Percentiles rank a stretch among this genome's conserved stretches.
phyloP scores from a whole-genome alignment of 176 grass and related monocot species.

The Thinopyrum elongatum region DNA sequence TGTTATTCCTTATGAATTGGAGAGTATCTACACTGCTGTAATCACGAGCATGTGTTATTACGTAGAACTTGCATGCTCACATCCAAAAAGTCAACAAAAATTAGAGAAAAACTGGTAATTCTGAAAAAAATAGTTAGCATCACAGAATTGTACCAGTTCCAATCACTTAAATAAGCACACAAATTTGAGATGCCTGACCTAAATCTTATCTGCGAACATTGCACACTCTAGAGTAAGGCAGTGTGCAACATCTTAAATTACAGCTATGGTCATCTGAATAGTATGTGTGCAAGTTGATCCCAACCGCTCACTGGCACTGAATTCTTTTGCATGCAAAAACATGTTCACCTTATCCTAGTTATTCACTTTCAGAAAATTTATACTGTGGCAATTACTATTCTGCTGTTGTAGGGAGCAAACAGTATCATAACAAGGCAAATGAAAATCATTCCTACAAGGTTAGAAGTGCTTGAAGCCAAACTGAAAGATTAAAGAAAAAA shows the following conservation, averaged over 20 bases:
- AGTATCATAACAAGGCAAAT: conserved; percentile 11
- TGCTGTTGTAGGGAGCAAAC: neutral
- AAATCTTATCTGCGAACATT: neutral
- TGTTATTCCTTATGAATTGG: conserved; percentile 10
- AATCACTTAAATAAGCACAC: neutral
- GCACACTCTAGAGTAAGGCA: neutral
- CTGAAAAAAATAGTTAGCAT: neutral
- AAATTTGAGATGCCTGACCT: neutral
- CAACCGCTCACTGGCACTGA: neutral
- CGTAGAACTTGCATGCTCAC: neutral
- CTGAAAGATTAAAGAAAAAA: neutral
- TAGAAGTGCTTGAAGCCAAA: neutral
- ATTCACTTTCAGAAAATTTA: neutral
- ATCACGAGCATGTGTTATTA: conserved; percentile 10
- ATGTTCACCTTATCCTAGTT: neutral
- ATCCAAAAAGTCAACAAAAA: conserved; percentile 15
- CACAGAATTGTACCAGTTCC: neutral
- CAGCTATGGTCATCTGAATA: conserved; percentile 9
- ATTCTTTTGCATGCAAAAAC: conserved; percentile 5
- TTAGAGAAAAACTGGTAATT: neutral
- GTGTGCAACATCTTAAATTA: conserved; percentile 1
- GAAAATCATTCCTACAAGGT: neutral
- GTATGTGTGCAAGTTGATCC: conserved; percentile 4
- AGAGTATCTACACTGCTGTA: conserved; percentile 22
- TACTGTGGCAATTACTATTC: neutral